These are phyloP conservation scores for Tolypocladium tropicale DNA, from an alignment of 2,329 filamentous ascomycete species.

Conservation along the genomic window DNA sequence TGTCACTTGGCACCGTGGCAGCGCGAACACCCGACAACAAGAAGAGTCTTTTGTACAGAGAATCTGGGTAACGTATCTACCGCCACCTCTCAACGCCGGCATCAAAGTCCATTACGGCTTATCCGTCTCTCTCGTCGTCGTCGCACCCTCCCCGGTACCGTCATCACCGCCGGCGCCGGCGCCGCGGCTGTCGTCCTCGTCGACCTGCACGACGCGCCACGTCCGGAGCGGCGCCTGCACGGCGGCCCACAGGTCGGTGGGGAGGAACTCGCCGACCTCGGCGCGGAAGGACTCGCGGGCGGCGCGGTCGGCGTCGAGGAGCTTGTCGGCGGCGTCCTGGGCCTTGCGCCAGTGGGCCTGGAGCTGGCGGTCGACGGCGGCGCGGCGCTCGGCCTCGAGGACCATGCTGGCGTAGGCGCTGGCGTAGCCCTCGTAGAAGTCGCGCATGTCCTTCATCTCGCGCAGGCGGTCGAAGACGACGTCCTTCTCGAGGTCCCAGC, in stretches of 20 bases:
- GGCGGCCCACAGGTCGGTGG: constrained; percentile 78
- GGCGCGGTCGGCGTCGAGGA: constrained; percentile 62
- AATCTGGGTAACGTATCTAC: background rate
- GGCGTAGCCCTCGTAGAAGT: constrained; percentile 83
- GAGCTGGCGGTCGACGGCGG: constrained; percentile 62
- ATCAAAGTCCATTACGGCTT: background rate
- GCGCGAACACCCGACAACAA: no score
- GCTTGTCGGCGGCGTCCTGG: constrained; percentile 61
- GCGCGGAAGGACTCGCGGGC: constrained; percentile 70
- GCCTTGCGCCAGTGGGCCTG: constrained; percentile 68
- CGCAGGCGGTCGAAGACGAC: constrained; percentile 57
- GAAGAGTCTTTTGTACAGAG: background rate
- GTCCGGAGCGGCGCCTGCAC: constrained; percentile 49
- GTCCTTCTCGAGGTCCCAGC: constrained; percentile 67
- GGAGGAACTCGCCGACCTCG: constrained; percentile 78
- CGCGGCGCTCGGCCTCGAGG: constrained; percentile 71
- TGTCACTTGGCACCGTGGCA: background rate
- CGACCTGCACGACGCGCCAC: constrained; percentile 36
- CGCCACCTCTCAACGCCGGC: background rate
- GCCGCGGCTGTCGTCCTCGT: constrained; percentile 12
- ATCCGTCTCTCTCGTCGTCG: background rate
- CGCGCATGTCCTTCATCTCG: constrained; percentile 66
- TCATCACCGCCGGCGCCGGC: constrained; percentile 7
- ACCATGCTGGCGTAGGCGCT: constrained; percentile 76
- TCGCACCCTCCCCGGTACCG: background rate